phyloP scores from a whole-genome alignment of 768 basidiomycete genomes.

The Leccinum disarticulatum region DNA sequence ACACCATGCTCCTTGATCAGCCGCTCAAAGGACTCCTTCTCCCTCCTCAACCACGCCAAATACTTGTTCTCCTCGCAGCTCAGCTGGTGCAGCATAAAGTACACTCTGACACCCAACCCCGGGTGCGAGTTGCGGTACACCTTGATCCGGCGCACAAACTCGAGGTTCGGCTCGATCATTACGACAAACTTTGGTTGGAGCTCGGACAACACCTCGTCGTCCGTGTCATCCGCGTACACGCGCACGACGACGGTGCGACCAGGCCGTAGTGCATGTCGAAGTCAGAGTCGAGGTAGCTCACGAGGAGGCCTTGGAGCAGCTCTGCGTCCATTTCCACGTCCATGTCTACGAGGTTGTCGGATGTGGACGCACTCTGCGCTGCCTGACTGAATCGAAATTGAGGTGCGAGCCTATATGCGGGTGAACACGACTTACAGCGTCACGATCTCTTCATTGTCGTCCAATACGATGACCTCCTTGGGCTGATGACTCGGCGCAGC shows the following conservation, averaged over 20 bases:
- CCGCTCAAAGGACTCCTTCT: slow-evolving; percentile 92
- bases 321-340: slow-evolving; percentile 19
- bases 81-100: slow-evolving; percentile 92
- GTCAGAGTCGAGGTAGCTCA: slow-evolving; percentile 44
- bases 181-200: slow-evolving; percentile 89
- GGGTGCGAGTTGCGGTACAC: slow-evolving; percentile 87
- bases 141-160: slow-evolving; percentile 91
- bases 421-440: slow-evolving; percentile 48
- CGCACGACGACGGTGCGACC: slow-evolving; percentile 78
- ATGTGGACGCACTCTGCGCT: slow-evolving; percentile 13
- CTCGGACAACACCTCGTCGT: slow-evolving; percentile 85
- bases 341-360: slow-evolving; percentile 12
- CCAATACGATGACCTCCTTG: slow-evolving; percentile 15
- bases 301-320: slow-evolving; percentile 26
- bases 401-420: background rate
- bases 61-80: slow-evolving; percentile 97
- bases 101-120: slow-evolving; percentile 81
- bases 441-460: slow-evolving; percentile 44
- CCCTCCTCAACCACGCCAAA: slow-evolving; percentile 80
- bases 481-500: slow-evolving; percentile 6
- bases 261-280: slow-evolving; percentile 83
- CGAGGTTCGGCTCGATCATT: slow-evolving; percentile 93
- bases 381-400: slow-evolving; percentile 19
- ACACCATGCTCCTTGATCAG: slow-evolving; percentile 92
- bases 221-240: slow-evolving; percentile 88